Conservation (phyloP, 192 early-diverging fungal genomes). For the Thamnidium elegans region DNA sequence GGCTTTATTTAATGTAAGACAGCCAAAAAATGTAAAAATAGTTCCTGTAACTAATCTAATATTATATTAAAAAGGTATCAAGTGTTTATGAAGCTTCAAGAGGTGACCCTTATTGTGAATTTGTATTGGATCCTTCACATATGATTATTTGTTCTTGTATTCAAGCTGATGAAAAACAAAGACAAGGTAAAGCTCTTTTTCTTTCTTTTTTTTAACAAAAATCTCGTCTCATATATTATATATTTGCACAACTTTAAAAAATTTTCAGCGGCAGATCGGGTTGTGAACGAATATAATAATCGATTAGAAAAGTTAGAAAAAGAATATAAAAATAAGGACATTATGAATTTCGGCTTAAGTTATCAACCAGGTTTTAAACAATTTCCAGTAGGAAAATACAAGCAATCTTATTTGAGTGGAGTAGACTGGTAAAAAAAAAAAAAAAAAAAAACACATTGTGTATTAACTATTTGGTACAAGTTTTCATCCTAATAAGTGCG, state of each 20-base stretch:
- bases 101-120: slow-evolving; percentile 50
- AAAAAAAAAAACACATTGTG: background rate
- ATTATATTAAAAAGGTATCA: slow-evolving; percentile 25
- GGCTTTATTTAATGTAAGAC: slow-evolving; percentile 47
- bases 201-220: background rate
- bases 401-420: slow-evolving; percentile 50
- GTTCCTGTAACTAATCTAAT: no score
- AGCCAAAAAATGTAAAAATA: slow-evolving; percentile 7
- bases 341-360: slow-evolving; percentile 35
- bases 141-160: slow-evolving; percentile 49
- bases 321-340: slow-evolving; percentile 24
- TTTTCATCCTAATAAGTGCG: slow-evolving; percentile 57
- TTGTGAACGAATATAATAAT: slow-evolving; percentile 33
- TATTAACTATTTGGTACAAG: slow-evolving; percentile 25
- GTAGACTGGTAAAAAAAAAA: slow-evolving; percentile 45
- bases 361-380: slow-evolving; percentile 47
- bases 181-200: slow-evolving; percentile 42
- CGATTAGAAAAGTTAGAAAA: slow-evolving; percentile 29
- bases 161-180: slow-evolving; percentile 34
- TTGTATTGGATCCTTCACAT: slow-evolving; percentile 44
- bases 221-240: background rate
- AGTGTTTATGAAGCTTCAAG: slow-evolving; percentile 50
- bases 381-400: slow-evolving; percentile 44
- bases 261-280: slow-evolving; percentile 28
- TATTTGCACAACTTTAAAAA: background rate